Evolutionary conservation across 2,329 filamentous ascomycete genomes (phyloP).

Genomic region (Cladosporium sp.): DNA sequence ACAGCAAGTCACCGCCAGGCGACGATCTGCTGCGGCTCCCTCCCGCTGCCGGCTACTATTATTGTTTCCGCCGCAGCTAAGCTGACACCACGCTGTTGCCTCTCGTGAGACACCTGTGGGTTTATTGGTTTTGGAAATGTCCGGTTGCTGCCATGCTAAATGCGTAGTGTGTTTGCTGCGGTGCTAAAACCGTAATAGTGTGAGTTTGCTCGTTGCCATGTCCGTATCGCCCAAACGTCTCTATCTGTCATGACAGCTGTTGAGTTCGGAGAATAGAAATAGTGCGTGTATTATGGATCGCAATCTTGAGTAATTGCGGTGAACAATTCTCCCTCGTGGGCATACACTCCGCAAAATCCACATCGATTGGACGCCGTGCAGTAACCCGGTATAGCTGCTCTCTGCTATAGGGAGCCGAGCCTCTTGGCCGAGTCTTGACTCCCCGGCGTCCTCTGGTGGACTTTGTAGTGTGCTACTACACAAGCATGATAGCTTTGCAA

Average conservation of each 20-base stretch:
- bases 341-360: too few relatives aligned
- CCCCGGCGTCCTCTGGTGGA: not conserved
- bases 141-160: not conserved
- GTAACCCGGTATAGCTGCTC: not conserved
- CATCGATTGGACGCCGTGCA: too few relatives aligned
- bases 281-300: too few relatives aligned
- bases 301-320: too few relatives aligned
- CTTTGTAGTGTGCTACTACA: not conserved
- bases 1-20: not conserved
- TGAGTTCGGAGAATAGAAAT: too few relatives aligned
- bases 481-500: too few relatives aligned
- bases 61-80: not conserved
- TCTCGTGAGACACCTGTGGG: conserved; percentile 3
- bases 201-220: too few relatives aligned
- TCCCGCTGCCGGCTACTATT: conserved; percentile 1
- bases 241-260: too few relatives aligned
- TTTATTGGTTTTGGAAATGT: not conserved
- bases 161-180: not conserved
- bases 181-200: too few relatives aligned
- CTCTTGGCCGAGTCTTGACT: not conserved
- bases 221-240: too few relatives aligned
- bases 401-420: not conserved
- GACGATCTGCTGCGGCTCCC: not conserved
- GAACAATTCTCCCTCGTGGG: too few relatives aligned
- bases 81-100: conserved; percentile 8